phyloP scores from a whole-genome alignment of 1,139 yeast species.

The Geotrichum carabidarum region DNA sequence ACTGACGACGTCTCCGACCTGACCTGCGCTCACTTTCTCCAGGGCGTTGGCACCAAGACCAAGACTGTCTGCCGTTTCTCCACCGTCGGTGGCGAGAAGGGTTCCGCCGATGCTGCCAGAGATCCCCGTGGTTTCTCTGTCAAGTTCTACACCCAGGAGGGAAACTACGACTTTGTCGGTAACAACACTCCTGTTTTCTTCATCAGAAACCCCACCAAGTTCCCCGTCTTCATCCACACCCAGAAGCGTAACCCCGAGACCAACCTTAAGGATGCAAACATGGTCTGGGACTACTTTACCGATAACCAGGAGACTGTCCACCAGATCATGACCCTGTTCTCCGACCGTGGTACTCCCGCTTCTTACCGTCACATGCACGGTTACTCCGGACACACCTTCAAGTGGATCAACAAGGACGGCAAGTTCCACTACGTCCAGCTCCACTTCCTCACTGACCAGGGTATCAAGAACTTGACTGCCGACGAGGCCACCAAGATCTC shows the following conservation, averaged over 20 bases:
- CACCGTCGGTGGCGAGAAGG: slow-evolving; percentile 84
- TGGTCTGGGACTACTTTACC: slow-evolving; percentile 66
- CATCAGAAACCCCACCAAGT: slow-evolving; percentile 79
- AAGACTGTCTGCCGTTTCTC: slow-evolving; percentile 72
- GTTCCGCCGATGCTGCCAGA: slow-evolving; percentile 80
- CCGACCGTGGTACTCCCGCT: slow-evolving; percentile 71
- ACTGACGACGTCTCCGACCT: slow-evolving; percentile 78
- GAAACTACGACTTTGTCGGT: slow-evolving; percentile 81
- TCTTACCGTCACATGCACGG: slow-evolving; percentile 64
- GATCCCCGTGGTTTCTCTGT: slow-evolving; percentile 87
- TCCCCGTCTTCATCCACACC: slow-evolving; percentile 88
- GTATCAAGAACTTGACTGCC: slow-evolving; percentile 51
- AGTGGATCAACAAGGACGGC: slow-evolving; percentile 61
- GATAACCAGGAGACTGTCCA: slow-evolving; percentile 60
- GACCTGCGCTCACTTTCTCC: slow-evolving; percentile 64
- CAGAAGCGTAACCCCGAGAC: slow-evolving; percentile 82
- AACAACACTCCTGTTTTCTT: slow-evolving; percentile 88
- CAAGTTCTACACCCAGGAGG: slow-evolving; percentile 82
- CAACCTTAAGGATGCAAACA: slow-evolving; percentile 66
- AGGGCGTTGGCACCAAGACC: slow-evolving; percentile 71
- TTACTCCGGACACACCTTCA: slow-evolving; percentile 72
- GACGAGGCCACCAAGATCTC: slow-evolving; percentile 55
- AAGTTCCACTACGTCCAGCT: slow-evolving; percentile 64
- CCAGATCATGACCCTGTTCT: slow-evolving; percentile 58
- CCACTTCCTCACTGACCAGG: slow-evolving; percentile 59